Evolutionary conservation across 2,329 filamentous ascomycete genomes (phyloP), one percentile per base, ranked within the genome.

Genomic region (Dactylellina drechsleri): DNA sequence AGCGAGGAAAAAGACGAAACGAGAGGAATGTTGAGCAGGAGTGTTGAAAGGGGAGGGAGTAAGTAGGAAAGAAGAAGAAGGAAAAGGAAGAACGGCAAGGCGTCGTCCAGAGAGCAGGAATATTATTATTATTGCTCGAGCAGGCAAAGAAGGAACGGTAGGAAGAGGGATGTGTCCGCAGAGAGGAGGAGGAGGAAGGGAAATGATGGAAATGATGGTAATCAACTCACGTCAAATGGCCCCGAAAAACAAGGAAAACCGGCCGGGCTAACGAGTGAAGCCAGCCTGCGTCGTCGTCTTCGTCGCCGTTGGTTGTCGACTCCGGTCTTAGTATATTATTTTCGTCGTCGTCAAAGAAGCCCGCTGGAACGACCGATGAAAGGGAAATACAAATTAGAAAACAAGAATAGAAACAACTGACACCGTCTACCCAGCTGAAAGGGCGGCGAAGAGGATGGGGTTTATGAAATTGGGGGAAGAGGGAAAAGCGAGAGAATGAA

Each of bases 261-360:
- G 41, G 49, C 15, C 31, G 52, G 70, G 70, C 70, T 53, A 74
- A 74, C 70, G 70, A 74, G 70, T 74, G 70, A 74, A 66, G 70
- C 70, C 70, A 31, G 6, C 18, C 26, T 36, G 31, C 31, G 31
- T 49, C 50, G 23, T 43, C 1, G 50, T 65, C 43, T 7, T 36
- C 31, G 31, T 36, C 31, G 31, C 10, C 31, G 31, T 36, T 36
- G 10, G 31, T 36, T 36, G 31, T 36, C 31, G 31, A 36, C 31
- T 36, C 4, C 6, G 31, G 31, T 36, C 31, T 4, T 4, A 36
- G 31, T 36, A 36, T 36, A 36, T 36, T 36, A 7, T 36, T 8
- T 36, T 36, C 31, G 31, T 36, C 31, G 31, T 36, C 31, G 31
- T 36, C 31, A 10, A 36, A 36, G 31, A 36, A 36, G 20, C 43